These are phyloP conservation scores for Dothistroma septosporum DNA, from an alignment of 2,329 filamentous ascomycete genomes.

Conservation along the genomic window DNA sequence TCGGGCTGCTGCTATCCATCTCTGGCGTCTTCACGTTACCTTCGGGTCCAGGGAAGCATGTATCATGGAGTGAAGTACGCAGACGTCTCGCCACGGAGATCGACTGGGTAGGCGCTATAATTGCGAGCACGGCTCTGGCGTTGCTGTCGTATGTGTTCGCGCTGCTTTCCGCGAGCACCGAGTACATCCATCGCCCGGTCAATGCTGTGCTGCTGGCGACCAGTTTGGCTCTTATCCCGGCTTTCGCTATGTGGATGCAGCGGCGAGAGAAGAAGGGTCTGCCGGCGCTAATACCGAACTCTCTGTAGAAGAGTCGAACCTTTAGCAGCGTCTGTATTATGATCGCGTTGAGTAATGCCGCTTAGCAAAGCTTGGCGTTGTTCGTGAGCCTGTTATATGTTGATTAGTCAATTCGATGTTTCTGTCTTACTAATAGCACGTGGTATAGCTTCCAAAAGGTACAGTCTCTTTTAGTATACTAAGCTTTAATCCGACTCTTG, in stretches of 20 bases:
- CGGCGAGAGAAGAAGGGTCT: constrained; percentile 44
- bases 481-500: constrained; percentile 39
- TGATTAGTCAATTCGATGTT: too few species aligned
- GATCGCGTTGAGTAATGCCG: constrained; percentile 39
- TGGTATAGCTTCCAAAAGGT: constrained; percentile 27
- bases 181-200: constrained; percentile 15
- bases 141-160: constrained; percentile 49
- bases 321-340: constrained; percentile 55
- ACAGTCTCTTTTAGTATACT: constrained; percentile 19
- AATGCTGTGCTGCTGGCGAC: constrained; percentile 42
- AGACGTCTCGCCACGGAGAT: constrained; percentile 41
- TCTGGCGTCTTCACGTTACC: constrained; percentile 40
- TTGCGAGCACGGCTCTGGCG: constrained; percentile 46
- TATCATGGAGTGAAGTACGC: constrained; percentile 25
- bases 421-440: background rate
- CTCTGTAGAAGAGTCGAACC: constrained; percentile 54
- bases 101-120: constrained; percentile 50
- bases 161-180: constrained; percentile 20
- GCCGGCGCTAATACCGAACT: constrained; percentile 60
- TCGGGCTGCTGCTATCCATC: constrained; percentile 40
- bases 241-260: constrained; percentile 55
- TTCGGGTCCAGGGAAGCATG: constrained; percentile 23
- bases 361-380: constrained; percentile 36
- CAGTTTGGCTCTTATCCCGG: constrained; percentile 42
- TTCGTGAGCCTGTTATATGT: constrained; percentile 14